A percentile compares a stretch with the other conserved stretches of the same genome.
Conservation (phyloP, 495 filamentous ascomycete genomes). For the Aspergillus homomorphus region DNA sequence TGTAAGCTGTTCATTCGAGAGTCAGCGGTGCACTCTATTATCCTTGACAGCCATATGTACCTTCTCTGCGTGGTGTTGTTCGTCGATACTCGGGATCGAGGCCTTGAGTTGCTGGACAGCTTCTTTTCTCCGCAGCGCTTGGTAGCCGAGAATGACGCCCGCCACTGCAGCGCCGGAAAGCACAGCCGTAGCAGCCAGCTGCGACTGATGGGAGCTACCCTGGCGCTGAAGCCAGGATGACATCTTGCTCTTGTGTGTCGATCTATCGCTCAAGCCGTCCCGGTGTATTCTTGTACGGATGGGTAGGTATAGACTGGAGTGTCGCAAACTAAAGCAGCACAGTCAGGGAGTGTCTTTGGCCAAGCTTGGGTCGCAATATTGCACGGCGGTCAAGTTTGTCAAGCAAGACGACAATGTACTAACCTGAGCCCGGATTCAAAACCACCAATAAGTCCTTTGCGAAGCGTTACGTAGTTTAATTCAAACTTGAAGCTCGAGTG, state of each 20-base stretch:
- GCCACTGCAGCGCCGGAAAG: conserved; percentile 74
- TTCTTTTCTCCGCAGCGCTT: conserved; percentile 59
- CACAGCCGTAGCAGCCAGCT: conserved; percentile 73
- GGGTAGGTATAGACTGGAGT: no score
- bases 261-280: background rate
- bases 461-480: background rate
- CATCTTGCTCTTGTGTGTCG: conserved; percentile 33
- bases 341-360: no score
- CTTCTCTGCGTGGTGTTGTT: conserved; percentile 42
- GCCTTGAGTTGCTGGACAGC: conserved; percentile 66
- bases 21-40: background rate
- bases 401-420: no score
- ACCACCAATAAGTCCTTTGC: no score
- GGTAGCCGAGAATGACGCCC: conserved; percentile 66
- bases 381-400: no score
- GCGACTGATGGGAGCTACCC: conserved; percentile 52
- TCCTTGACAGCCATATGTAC: conserved; percentile 18
- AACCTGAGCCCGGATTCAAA: background rate
- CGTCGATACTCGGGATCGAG: conserved; percentile 60
- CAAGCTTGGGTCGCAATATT: no score
- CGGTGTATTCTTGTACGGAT: background rate
- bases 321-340: no score
- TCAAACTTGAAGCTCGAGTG: background rate
- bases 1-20: conserved; percentile 60
- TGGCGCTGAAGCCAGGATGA: conserved; percentile 56